Percentiles rank a stretch among this genome's conserved stretches.
Conservation (phyloP, 164 flowering plant genomes). For the Chimonanthus salicifolius region DNA sequence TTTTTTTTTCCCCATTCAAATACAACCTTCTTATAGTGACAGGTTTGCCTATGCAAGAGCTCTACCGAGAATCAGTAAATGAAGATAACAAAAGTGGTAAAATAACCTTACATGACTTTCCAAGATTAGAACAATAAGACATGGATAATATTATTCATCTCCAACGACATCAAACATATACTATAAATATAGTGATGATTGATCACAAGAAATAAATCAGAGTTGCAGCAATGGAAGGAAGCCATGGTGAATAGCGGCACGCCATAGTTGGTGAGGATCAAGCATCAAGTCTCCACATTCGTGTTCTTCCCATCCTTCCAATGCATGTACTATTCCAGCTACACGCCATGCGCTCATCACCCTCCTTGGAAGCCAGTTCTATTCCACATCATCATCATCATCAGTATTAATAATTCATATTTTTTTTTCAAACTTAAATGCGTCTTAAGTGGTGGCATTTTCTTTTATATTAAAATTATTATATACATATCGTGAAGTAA, state of each 20-base stretch:
- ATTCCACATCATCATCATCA: neutral
- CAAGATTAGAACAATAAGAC: too few species aligned
- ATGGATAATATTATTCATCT: neutral
- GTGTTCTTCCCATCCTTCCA: slow-evolving; percentile 41
- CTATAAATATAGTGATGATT: neutral
- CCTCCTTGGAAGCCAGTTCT: slow-evolving; percentile 51
- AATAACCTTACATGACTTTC: too few species aligned
- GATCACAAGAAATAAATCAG: neutral
- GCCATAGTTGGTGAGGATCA: slow-evolving; percentile 30
- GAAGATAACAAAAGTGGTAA: too few species aligned
- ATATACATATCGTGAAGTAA: too few species aligned
- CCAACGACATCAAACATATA: neutral
- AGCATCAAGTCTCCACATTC: slow-evolving; percentile 31
- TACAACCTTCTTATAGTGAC: too few species aligned
- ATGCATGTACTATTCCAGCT: slow-evolving; percentile 36
- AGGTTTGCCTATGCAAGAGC: too few species aligned
- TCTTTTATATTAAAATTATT: too few species aligned
- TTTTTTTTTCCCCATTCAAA: too few species aligned
- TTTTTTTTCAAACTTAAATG: too few species aligned
- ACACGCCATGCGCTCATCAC: slow-evolving; percentile 50
- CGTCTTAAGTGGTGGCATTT: too few species aligned
- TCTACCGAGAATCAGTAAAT: too few species aligned
- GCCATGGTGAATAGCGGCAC: slow-evolving; percentile 32
- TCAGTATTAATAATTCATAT: too few species aligned
- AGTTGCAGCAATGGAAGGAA: slow-evolving; percentile 11